phyloP scores from a whole-genome alignment of 345 rosid species.

The Melaleuca alternifolia region DNA sequence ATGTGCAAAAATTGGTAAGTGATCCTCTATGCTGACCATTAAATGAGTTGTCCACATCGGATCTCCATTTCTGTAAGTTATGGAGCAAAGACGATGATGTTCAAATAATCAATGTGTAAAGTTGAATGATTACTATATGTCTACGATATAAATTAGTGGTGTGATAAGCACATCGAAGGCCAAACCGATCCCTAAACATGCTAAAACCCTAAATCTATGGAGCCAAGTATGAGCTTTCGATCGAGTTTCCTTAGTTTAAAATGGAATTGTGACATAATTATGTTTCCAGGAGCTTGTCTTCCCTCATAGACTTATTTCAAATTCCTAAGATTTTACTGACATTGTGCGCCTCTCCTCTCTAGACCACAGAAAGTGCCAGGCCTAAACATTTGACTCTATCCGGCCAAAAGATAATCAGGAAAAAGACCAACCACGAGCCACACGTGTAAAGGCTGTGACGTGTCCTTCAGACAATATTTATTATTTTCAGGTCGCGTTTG shows the following conservation, averaged over 20 bases:
- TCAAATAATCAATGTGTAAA: fast-evolving
- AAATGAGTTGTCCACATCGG: background rate
- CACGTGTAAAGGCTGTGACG: background rate
- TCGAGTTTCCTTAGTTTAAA: background rate
- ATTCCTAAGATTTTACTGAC: background rate
- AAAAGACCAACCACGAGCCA: background rate
- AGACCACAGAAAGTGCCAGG: background rate
- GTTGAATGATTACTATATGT: background rate
- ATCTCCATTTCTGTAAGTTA: background rate
- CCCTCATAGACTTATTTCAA: background rate
- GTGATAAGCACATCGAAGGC: background rate
- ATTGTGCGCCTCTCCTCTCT: background rate
- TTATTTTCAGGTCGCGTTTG: background rate
- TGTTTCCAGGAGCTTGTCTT: background rate
- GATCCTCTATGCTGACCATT: background rate
- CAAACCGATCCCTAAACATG: background rate
- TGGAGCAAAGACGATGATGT: background rate
- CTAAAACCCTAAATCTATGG: too few species aligned
- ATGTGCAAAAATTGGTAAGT: background rate
- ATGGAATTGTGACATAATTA: background rate
- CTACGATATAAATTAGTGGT: background rate
- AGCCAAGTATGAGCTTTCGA: too few species aligned
- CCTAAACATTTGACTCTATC: background rate
- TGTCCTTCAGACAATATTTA: background rate
- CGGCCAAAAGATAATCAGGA: background rate